Percentiles rank a stretch among this genome's conserved stretches.
Evolutionary conservation across 441 rosid genomes (phyloP).

Genomic region (Dalechampia spathulata): DNA sequence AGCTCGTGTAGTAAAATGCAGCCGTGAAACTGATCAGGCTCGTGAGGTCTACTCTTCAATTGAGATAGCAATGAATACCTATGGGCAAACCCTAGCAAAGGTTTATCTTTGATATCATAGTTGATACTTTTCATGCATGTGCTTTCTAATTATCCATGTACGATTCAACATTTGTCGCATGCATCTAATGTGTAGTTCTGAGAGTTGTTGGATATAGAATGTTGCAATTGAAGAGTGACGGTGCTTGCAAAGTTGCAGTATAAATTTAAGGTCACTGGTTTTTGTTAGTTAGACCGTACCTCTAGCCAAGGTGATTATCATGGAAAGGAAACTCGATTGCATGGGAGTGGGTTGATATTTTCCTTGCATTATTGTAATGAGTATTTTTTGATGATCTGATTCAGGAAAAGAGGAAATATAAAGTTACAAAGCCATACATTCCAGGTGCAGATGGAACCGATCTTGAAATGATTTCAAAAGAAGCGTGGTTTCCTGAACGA

Average conservation of each 20-base stretch:
- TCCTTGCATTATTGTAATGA: background rate
- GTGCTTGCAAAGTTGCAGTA: background rate
- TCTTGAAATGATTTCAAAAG: constrained; percentile 37
- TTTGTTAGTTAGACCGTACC: background rate
- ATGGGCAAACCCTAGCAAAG: constrained; percentile 51
- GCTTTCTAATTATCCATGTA: background rate
- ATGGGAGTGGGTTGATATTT: background rate
- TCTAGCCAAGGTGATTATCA: background rate
- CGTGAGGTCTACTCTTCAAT: constrained; percentile 65
- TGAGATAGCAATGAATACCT: constrained; percentile 59
- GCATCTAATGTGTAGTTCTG: background rate
- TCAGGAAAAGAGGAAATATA: constrained; percentile 68
- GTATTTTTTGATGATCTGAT: constrained; percentile 9
- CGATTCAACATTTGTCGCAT: background rate
- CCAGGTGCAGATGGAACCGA: constrained; percentile 38
- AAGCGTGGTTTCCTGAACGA: constrained; percentile 53
- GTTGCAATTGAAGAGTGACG: background rate
- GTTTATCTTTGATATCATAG: constrained; percentile 27
- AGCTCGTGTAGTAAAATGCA: constrained; percentile 66
- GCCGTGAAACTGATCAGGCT: constrained; percentile 65
- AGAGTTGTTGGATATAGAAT: background rate
- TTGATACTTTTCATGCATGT: background rate
- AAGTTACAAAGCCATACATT: constrained; percentile 78
- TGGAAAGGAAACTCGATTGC: no score
- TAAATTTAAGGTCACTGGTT: background rate